These are phyloP conservation scores for Kernera saxatilis DNA, from an alignment of 345 rosid species.

Conservation along the genomic window DNA sequence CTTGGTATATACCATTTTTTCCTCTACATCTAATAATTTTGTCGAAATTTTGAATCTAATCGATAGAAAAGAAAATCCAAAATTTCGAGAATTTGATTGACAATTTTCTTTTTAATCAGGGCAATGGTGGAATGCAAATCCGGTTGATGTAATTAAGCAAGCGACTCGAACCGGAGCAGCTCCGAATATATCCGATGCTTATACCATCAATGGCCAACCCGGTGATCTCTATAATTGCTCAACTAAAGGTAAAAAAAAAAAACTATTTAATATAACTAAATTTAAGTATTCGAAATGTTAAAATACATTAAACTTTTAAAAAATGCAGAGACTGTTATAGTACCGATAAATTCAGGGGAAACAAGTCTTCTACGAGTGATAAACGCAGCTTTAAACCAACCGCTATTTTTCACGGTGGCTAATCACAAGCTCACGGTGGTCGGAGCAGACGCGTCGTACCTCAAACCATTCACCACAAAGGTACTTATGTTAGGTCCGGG, in stretches of 20 bases:
- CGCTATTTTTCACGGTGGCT: conserved; percentile 72
- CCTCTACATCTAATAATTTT: not conserved
- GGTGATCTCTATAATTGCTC: conserved; percentile 94
- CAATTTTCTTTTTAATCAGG: conserved; percentile 33
- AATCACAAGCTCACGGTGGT: conserved; percentile 83
- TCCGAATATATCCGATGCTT: conserved; percentile 75
- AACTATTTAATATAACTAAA: not conserved
- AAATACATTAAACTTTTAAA: not conserved
- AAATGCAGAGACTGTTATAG: conserved; percentile 56
- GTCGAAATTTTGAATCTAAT: not conserved
- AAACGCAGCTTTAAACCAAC: conserved; percentile 83
- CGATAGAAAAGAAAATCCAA: not conserved
- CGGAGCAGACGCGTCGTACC: conserved; percentile 83
- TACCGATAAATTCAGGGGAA: conserved; percentile 70
- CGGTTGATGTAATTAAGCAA: conserved; percentile 64
- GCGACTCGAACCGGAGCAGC: conserved; percentile 68
- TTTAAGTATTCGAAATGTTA: not conserved
- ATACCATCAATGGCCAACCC: conserved; percentile 88
- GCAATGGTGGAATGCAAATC: conserved; percentile 95
- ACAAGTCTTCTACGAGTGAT: conserved; percentile 73
- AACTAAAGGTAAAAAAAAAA: conserved; percentile 42
- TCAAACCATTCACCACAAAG: conserved; percentile 69
- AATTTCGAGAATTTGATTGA: not conserved
- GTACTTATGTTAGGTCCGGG: conserved; percentile 90
- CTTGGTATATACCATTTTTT: conserved; percentile 47